Base-by-base conservation (phyloP, 2,329 filamentous ascomycete genomes). In the Aspergillus hortae region DNA sequence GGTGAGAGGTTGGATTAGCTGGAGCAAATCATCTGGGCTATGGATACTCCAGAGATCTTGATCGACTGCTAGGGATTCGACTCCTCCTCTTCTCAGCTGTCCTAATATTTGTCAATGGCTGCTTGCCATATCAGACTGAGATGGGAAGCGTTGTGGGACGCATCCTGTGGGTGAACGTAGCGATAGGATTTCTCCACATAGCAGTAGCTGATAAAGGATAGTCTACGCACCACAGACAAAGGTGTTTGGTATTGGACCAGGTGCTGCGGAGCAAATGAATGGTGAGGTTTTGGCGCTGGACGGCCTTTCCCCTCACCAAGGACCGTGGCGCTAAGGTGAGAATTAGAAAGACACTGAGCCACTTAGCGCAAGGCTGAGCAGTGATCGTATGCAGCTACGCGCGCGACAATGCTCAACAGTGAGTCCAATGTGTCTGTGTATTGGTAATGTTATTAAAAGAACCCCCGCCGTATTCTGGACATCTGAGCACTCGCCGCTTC, bases 41-140 rank as follows among this genome's bases (percentile, higher is more conserved):
- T 47, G 45, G 19, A 47, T 47, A 19, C 45, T 40, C 45, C 45
- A 40, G 19, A 47, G 17, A 30, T 47, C 33, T n/a, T 40, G 45
- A n/a, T 47, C 45, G 7, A 47, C 38, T 6, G 45, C 33, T 17
- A 33, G 33, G n/a, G 15, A 33, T 21, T 40, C 40, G 2, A 47
- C 45, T 12, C 45, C 45, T 5, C 5, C 45, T 30, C n/a, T 25
- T 33, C 45, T 10, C 7, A 47, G 45, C 45, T 47, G 19, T n/a
- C 12, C 45, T 38, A 47, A 32, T 40, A 40, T 33, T 25, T 40
- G 12, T 47, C 33, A n/a, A 40, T 47, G 35, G 45, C 17, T n/a
- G 45, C 45, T 27, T 47, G 45, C 45, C 45, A 48, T 21, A 41
- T 42, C 30, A 21, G 21, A 17, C 46, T 41, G n/a, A 27, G 17